These are phyloP conservation scores for Paraphoma chrysanthemicola DNA, from an alignment of 2,329 filamentous ascomycete genomes.

Conservation along the genomic window DNA sequence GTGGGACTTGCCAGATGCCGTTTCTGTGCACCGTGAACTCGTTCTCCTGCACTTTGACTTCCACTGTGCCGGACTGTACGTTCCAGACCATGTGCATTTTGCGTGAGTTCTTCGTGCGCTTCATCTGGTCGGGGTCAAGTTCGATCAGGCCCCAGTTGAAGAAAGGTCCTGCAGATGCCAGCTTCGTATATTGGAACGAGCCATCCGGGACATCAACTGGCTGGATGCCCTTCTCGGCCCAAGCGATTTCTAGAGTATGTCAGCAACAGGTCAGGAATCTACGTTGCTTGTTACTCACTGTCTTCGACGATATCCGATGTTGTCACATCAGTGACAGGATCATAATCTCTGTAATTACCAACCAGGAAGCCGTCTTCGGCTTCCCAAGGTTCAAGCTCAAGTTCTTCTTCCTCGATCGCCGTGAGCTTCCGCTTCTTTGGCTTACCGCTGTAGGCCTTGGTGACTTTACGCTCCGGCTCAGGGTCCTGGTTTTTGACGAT, in stretches of 20 bases:
- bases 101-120: slow-evolving; percentile 88
- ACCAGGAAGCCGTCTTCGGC: slow-evolving; percentile 67
- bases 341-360: slow-evolving; percentile 70
- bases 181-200: slow-evolving; percentile 88
- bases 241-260: slow-evolving; percentile 62
- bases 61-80: slow-evolving; percentile 81
- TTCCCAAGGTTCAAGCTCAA: slow-evolving; percentile 74
- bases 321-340: slow-evolving; percentile 63
- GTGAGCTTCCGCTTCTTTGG: slow-evolving; percentile 35
- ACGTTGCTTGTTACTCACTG: slow-evolving; percentile 37
- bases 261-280: slow-evolving; percentile 19
- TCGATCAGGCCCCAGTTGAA: slow-evolving; percentile 92
- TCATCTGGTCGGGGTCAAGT: slow-evolving; percentile 80
- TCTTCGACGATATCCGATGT: slow-evolving; percentile 59
- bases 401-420: slow-evolving; percentile 60
- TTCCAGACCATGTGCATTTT: slow-evolving; percentile 99
- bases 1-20: slow-evolving; percentile 91
- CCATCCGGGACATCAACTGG: slow-evolving; percentile 67
- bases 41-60: slow-evolving; percentile 77
- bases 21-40: slow-evolving; percentile 85
- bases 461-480: slow-evolving; percentile 41
- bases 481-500: slow-evolving; percentile 77
- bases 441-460: slow-evolving; percentile 38
- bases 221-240: slow-evolving; percentile 63
- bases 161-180: slow-evolving; percentile 66